phyloP scores from a whole-genome alignment of 805 yeast genomes.

The Yarrowia sp. region DNA sequence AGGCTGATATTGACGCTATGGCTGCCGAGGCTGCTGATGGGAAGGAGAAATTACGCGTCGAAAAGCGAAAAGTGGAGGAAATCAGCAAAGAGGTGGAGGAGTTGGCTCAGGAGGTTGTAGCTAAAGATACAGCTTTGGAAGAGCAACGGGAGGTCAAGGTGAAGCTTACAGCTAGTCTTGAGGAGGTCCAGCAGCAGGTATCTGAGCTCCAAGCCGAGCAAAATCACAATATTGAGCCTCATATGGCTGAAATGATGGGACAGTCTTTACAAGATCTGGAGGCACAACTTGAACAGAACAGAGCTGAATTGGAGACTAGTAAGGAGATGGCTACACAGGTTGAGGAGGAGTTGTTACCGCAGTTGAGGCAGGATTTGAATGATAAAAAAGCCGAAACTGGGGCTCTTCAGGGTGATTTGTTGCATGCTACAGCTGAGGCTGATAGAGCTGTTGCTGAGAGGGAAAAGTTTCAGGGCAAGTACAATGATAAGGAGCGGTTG shows the following conservation, averaged over 20 bases:
- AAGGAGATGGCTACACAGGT: slow-evolving; percentile 8
- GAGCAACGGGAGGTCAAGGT: not conserved
- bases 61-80: slow-evolving; percentile 16
- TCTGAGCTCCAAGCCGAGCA: not conserved
- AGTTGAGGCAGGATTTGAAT: not conserved
- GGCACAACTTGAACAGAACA: not conserved
- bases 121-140: not conserved
- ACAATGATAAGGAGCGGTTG: slow-evolving; percentile 18
- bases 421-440: slow-evolving; percentile 7
- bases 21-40: not conserved
- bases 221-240: not conserved
- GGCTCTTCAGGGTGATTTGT: not conserved
- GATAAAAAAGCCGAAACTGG: slow-evolving; percentile 1
- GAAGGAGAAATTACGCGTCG: not conserved
- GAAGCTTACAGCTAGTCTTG: not conserved
- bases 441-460: slow-evolving; percentile 24
- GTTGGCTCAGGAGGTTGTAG: not conserved
- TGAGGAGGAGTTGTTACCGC: slow-evolving; percentile 2
- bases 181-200: not conserved
- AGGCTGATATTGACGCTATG: slow-evolving; percentile 7
- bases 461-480: slow-evolving; percentile 16
- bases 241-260: not conserved
- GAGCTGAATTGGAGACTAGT: not conserved
- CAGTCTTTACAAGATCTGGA: slow-evolving; percentile 1
- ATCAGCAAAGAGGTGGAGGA: not conserved